phyloP scores from a whole-genome alignment of 2,329 filamentous ascomycete species.

The Rutstroemia sp. region DNA sequence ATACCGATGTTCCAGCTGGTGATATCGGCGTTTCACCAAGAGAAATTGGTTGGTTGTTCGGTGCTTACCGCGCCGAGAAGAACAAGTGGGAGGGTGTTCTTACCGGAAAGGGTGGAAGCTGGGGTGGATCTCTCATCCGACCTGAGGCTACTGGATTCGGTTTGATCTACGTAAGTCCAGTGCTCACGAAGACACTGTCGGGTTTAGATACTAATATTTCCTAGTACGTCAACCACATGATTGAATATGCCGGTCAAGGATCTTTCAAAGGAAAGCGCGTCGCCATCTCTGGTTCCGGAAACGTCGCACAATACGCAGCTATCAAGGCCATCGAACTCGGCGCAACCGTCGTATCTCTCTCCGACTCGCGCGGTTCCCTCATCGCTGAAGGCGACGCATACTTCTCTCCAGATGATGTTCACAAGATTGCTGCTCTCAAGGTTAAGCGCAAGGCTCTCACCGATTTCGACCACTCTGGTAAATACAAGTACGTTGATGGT shows the following conservation, averaged over 20 bases:
- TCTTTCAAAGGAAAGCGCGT: constrained; percentile 86
- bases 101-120: constrained; percentile 88
- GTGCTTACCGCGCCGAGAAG: constrained; percentile 79
- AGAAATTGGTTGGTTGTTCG: constrained; percentile 93
- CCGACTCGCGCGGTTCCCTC: constrained; percentile 82
- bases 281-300: constrained; percentile 92
- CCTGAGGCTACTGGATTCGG: constrained; percentile 97
- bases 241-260: constrained; percentile 80
- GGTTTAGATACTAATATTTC: background rate
- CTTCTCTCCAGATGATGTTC: constrained; percentile 74
- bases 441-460: constrained; percentile 77
- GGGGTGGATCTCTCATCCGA: constrained; percentile 90
- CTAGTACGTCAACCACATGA: constrained; percentile 86
- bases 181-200: background rate
- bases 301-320: constrained; percentile 95
- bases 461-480: constrained; percentile 54
- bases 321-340: constrained; percentile 96
- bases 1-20: constrained; percentile 93
- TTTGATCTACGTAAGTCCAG: constrained; percentile 67
- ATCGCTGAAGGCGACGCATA: constrained; percentile 62
- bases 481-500: constrained; percentile 81
- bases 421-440: constrained; percentile 77
- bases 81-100: constrained; percentile 95
- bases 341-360: constrained; percentile 84
- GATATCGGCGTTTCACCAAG: constrained; percentile 91